Evolutionary conservation across 345 rosid species (phyloP).

Genomic region (Boechera stricta): DNA sequence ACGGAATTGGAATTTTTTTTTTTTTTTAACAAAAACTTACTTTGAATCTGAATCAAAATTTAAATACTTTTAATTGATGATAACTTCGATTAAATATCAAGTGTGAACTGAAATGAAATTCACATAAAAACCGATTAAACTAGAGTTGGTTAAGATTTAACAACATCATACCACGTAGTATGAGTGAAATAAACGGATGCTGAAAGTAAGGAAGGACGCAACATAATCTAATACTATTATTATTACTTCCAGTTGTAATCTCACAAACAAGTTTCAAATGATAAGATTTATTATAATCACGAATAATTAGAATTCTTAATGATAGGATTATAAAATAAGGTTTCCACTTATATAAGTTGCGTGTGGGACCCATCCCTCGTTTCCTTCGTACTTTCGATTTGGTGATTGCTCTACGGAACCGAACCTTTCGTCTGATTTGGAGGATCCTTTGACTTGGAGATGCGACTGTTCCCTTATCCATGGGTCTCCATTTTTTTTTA

Average conservation of each 20-base stretch:
- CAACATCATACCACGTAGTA: constrained; percentile 14
- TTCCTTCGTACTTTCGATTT: constrained; percentile 43
- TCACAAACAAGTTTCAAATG: constrained; percentile 23
- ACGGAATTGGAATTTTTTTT: background rate
- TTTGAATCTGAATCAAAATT: too few species aligned
- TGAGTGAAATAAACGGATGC: constrained; percentile 31
- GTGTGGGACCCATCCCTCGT: constrained; percentile 41
- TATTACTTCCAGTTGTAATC: constrained; percentile 29
- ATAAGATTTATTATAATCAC: background rate
- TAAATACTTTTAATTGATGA: too few species aligned
- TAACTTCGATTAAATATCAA: background rate
- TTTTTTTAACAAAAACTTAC: too few species aligned
- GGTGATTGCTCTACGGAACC: constrained; percentile 34
- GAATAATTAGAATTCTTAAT: background rate
- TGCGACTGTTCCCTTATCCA: constrained; percentile 38
- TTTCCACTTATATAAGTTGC: constrained; percentile 26
- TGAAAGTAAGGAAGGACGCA: constrained; percentile 37
- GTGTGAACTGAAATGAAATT: background rate
- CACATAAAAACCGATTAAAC: background rate
- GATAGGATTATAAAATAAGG: constrained; percentile 1
- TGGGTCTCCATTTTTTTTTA: constrained; percentile 15
- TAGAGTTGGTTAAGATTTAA: background rate
- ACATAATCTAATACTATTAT: constrained; percentile 15
- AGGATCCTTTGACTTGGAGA: constrained; percentile 36
- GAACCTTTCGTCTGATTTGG: constrained; percentile 37